A percentile compares a stretch with the other conserved stretches of the same genome.
phyloP scores from a whole-genome alignment of 2,329 filamentous ascomycete species.

The Colletotrichum nymphaeae region DNA sequence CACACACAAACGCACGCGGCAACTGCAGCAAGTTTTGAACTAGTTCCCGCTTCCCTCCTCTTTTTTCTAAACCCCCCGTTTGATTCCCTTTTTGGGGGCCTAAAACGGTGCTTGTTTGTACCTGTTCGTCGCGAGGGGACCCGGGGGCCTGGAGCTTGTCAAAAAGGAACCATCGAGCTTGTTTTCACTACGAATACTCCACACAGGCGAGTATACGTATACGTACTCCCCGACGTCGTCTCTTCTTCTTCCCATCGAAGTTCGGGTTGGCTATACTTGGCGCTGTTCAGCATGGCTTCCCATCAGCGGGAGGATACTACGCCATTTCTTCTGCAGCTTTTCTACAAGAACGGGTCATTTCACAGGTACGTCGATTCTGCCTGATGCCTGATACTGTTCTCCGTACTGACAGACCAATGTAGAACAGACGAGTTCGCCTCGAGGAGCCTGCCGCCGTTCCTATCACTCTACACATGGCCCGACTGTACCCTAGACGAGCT shows the following conservation, averaged over 20 bases:
- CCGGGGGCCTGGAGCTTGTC: slow-evolving; percentile 28
- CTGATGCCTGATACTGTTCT: background rate
- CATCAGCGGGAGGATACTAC: slow-evolving; percentile 75
- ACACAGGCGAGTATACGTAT: slow-evolving; percentile 8
- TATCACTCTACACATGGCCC: slow-evolving; percentile 89
- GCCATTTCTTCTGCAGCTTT: slow-evolving; percentile 88
- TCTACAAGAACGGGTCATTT: slow-evolving; percentile 80
- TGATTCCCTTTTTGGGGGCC: background rate
- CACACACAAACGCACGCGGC: background rate
- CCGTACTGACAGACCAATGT: background rate
- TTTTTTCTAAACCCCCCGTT: background rate
- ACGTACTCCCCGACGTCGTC: slow-evolving; percentile 19
- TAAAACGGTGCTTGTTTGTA: slow-evolving; percentile 27
- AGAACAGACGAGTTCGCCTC: slow-evolving; percentile 79
- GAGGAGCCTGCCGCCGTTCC: slow-evolving; percentile 69
- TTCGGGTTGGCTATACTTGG: no score
- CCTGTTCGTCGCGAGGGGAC: slow-evolving; percentile 33
- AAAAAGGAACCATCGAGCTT: slow-evolving; percentile 12
- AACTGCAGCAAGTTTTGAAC: background rate
- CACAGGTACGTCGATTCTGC: slow-evolving; percentile 65
- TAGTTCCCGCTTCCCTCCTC: slow-evolving; percentile 22
- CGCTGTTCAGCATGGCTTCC: slow-evolving; percentile 14
- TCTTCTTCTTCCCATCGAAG: background rate
- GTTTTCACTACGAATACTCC: slow-evolving; percentile 13
- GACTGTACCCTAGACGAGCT: slow-evolving; percentile 86